phyloP scores from a whole-genome alignment of 257 asterid genomes.

The Solanum lignicaule region DNA sequence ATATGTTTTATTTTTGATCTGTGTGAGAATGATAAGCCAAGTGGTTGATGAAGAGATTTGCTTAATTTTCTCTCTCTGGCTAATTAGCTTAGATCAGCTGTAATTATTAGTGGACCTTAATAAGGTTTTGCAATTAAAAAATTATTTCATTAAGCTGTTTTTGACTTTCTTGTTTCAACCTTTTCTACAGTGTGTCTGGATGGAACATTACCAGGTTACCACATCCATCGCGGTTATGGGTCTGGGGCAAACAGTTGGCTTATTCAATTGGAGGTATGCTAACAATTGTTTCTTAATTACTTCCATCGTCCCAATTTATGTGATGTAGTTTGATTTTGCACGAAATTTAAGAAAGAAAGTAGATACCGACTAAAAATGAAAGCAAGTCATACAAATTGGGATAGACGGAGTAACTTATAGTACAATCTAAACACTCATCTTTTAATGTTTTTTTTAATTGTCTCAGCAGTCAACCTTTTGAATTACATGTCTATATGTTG shows the following conservation, averaged over 20 bases:
- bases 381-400: too few relatives aligned
- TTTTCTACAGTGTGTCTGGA: constrained; percentile 77
- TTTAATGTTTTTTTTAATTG: not conserved
- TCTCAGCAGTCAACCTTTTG: not conserved
- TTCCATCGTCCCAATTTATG: too few relatives aligned
- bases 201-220: constrained; percentile 89
- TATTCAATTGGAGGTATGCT: constrained; percentile 69
- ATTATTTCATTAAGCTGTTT: not conserved
- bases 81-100: not conserved
- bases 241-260: constrained; percentile 91
- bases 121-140: not conserved
- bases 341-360: too few relatives aligned
- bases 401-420: too few relatives aligned
- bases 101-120: not conserved
- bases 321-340: too few relatives aligned
- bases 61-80: not conserved
- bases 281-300: not conserved
- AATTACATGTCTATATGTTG: not conserved
- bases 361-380: too few relatives aligned
- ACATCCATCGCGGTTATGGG: constrained; percentile 75
- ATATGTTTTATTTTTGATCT: not conserved
- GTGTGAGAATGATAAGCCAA: not conserved
- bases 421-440: not conserved
- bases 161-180: not conserved
- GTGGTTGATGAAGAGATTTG: not conserved